Base-by-base conservation (phyloP, 768 basidiomycete species). In the Leccinum subgranulosum region DNA sequence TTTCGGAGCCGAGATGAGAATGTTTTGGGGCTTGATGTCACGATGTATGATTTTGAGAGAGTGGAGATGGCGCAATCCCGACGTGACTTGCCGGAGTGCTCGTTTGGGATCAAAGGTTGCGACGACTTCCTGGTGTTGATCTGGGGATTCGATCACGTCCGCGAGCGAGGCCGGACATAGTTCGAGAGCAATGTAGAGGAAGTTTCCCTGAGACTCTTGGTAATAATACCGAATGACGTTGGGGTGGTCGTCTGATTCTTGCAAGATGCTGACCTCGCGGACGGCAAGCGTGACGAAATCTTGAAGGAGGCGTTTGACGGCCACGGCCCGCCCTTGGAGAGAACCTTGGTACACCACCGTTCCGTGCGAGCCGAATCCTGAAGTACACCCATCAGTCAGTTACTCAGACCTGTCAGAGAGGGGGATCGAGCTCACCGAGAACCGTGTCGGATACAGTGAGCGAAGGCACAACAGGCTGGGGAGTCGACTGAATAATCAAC, bases 221-320 rank as follows among this genome's bases (percentile, higher is more conserved):
- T 93, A 98, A 74, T 94, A 99, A 70, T 99, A 97, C 28, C 94
- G 88, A 64, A 98, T 95, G 71, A 99, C 97, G 75, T 99, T 98
- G 17, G 94, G 94, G 66, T 99, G 97, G 70, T 96, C 94, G 77
- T 99, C 97, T 49, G 92, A 91, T 70, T 97, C 94, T 75, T 98
- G 94, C 9, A 99, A 81, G 41, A 99, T 85, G 66, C 86, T 86
- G 27, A 98, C 94, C 78, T 99, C 97, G 49, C 95, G 90, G 4
- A 87, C 81, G 7, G 95, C 95, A 36, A 99, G 85, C 0, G 94
- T 96, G 55, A 96, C 92, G 65, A 98, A 98, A 72, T 98, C 95
- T 64, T 88, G 89, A 7, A 98, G 82, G 3, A 99, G 82, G 0
- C 97, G 91, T 72, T 99, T 98, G 56, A 99, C 94, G n/a, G 97